These are phyloP conservation scores for Trichoderma asperellum DNA, from an alignment of 2,329 filamentous ascomycete species.

Conservation along the genomic window DNA sequence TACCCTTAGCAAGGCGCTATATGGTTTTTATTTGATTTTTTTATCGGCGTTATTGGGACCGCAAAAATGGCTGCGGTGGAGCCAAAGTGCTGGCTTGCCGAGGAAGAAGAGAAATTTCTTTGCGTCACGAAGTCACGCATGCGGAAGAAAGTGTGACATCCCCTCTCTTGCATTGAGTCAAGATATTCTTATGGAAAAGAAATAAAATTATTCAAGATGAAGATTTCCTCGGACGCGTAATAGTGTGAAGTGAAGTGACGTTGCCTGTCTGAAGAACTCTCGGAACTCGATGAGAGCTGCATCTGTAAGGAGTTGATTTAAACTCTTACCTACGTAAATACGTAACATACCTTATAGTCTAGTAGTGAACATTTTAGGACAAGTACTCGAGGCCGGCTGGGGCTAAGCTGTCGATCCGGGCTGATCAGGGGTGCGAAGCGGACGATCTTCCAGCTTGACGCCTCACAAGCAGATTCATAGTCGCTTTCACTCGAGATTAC, in stretches of 20 bases:
- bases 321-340: neutral
- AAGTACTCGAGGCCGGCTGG: neutral
- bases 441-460: neutral
- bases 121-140: constrained; percentile 36
- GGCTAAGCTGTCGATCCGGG: neutral
- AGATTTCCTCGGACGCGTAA: neutral
- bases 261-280: neutral
- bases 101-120: constrained; percentile 27
- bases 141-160: constrained; percentile 42
- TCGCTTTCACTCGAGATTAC: neutral
- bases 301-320: neutral
- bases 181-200: constrained; percentile 29
- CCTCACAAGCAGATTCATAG: neutral
- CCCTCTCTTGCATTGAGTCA: constrained; percentile 46
- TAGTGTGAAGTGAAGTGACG: neutral
- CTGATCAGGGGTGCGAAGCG: neutral
- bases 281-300: neutral
- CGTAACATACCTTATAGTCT: neutral
- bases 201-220: constrained; percentile 26
- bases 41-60: constrained; percentile 16
- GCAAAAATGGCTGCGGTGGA: constrained; percentile 24
- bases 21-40: constrained; percentile 36
- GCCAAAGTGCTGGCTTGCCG: constrained; percentile 29
- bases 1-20: constrained; percentile 45
- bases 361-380: neutral